Base-by-base conservation (phyloP, 164 flowering plant species). In the Magnolia kwangsiensis region DNA sequence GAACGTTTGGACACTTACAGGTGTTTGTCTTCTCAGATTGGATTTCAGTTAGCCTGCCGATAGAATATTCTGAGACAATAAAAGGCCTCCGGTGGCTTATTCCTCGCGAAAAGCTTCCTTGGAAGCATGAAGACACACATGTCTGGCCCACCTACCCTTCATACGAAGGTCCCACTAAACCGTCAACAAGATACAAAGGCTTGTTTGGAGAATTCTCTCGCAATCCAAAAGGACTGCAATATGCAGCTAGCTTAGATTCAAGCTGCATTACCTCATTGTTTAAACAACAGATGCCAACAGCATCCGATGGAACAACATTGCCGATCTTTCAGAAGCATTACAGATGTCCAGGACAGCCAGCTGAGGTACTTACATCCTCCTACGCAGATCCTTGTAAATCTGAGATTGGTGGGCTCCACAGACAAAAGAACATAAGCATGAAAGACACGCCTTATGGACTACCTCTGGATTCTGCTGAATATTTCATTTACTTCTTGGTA, bases 81-180 rank as follows among this genome's bases (percentile, higher is more conserved):
- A 85, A 80, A 82, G 89, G 93, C 67, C 90, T 90, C 9, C 82
- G 85, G 74, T 90, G 91, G 93, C 83, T 88, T 63, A 86, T 90
- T 77, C 90, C 91, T 66, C 86, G 79, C 11, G 86, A 74, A 77
- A 83, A 83, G 75, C 87, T 90, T 81, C 91, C 90, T 20, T 90
- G 93, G 93, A 83, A 82, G 73, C 82, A 77, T 55, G 76, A 77
- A 67, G 75, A 67, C 66, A 18, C 70, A 37, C 79, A 78, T 14
- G 45, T 76, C 27, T 79, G 80, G 85, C 78, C 80, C 1, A 72
- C 81, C 59, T 72, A 81, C 75, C 70, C 74, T 67, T 83, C 79
- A 63, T 13, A 74, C 55, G 75, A 75, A 80, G 71, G 63, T 55
- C 65, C 51, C 9, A 59, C 81, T 72, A 72, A 63, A 71, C 66